Base-by-base conservation (phyloP, 169 alveolate species). In the Theileria orientalis region DNA sequence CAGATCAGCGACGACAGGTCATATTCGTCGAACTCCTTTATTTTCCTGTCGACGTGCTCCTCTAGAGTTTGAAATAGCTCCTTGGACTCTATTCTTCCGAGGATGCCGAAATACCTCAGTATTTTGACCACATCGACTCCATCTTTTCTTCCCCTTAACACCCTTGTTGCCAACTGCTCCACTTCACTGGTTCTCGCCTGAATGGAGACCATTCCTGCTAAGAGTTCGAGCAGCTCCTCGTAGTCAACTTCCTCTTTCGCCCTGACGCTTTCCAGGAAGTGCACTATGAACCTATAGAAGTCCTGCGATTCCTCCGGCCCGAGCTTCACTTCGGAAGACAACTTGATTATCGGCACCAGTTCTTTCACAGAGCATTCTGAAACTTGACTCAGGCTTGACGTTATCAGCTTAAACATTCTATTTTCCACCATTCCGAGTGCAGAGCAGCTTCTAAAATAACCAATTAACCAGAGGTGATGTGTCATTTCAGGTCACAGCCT, bases 341-440 rank as follows among this genome's bases (percentile, higher is more conserved):
- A 29, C 0, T 35, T 44, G 16, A 68, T 25, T 29, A 68, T 19
- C 19, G 57, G 41, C 1, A 46, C 37, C 19, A 79, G 19, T 14
- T 44, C 76, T 21, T 37, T 21, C 29, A 47, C 74, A 5, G 71
- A 21, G 23, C 63, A 29, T 0, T 79, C 87, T 61, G 52, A 33
- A 3, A 79, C 44, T 23, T 71, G 49, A 5, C 42, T 57, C 66
- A 56, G 3, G 47, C 47, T 37, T 16, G 40, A 25, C n/a, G 14
- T 52, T n/a, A 79, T 14, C 40, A 51, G 0, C 11, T 49, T 52
- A 44, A 67, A 46, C 32, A 47, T 27, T 16, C 69, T 37, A 23
- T 3, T 27, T 27, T 68, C 77, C 3, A 51, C 21, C 30, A 79
- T 68, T 6, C 87, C 87, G 6, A 79, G 23, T 2, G 60, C 64